Conservation (phyloP, 768 basidiomycete genomes). For the Polyporus arcularius region DNA sequence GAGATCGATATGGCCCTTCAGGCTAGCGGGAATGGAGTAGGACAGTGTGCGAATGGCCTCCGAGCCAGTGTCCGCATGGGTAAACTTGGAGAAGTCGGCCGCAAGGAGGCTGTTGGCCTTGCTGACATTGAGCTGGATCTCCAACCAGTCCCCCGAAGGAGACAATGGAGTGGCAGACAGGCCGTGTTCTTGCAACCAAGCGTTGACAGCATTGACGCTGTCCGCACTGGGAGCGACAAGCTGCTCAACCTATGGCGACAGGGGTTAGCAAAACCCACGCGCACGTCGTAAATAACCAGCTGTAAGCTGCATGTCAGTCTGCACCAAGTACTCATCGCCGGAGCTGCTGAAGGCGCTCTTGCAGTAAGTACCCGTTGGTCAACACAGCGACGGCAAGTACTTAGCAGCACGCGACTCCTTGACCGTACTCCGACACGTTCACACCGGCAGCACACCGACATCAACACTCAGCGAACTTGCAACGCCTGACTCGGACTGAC, state of each 20-base stretch:
- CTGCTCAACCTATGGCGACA: constrained; percentile 19
- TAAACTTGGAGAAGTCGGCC: constrained; percentile 28
- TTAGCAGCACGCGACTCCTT: too few relatives aligned
- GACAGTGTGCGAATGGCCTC: constrained; percentile 29
- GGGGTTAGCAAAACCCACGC: not conserved
- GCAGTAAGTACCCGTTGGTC: too few relatives aligned
- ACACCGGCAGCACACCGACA: too few relatives aligned
- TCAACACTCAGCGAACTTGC: too few relatives aligned
- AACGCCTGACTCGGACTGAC: too few relatives aligned
- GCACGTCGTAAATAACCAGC: too few relatives aligned
- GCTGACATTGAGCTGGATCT: constrained; percentile 25
- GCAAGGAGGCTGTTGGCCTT: constrained; percentile 31
- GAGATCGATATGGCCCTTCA: constrained; percentile 27
- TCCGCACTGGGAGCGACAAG: constrained; percentile 24
- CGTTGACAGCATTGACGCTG: constrained; percentile 25
- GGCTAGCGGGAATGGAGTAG: constrained; percentile 30
- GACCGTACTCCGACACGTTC: too few relatives aligned
- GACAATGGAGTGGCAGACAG: constrained; percentile 23
- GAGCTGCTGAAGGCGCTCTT: too few relatives aligned
- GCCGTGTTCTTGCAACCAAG: constrained; percentile 27
- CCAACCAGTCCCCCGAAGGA: constrained; percentile 31
- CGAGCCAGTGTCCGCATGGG: constrained; percentile 22
- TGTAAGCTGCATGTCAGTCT: too few relatives aligned
- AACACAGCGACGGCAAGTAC: too few relatives aligned
- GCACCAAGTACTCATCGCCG: too few relatives aligned